Base-by-base conservation (phyloP, 495 filamentous ascomycete species). In the Lepidopterella palustris region DNA sequence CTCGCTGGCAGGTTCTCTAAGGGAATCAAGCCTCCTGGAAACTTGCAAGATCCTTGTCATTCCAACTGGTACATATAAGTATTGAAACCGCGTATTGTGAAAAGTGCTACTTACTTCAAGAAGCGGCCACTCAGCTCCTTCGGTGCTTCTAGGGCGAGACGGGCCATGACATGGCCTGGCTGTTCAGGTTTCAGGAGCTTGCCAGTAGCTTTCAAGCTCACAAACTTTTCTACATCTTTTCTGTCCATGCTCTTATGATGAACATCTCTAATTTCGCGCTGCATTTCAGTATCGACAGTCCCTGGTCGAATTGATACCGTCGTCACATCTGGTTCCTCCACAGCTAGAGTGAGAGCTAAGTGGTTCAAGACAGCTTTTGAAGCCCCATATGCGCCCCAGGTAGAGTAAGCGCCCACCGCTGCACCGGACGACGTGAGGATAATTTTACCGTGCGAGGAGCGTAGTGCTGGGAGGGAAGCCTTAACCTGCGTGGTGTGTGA, bases 201-300 rank as follows among this genome's bases (percentile, higher is more conserved):
- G 15, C 89, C 90, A 4, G 76, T 71, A 68, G 80, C 77, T 69
- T 92, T 80, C 57, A 89, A 79, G 15, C 77, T 69, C 18, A 78
- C 76, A 68, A 96, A 97, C 66, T 81, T 86, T n/a, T 79, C 74
- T 58, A 82, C 81, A 60, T 85, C 80, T 53, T 84, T 78, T 23
- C 76, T 73, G 48, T 85, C 77, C 86, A 97, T 87, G 20, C 72
- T 77, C 0, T 71, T 70, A 28, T 73, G 70, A 65, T 92, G 88
- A 53, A 82, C 77, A 40, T 92, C 86, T 56, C 93, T 78, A 31
- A 98, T 78, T 48, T 86, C 82, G 48, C 81, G 80, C 71, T 97
- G 93, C 93, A 98, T 98, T 40, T 90, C 88, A 1, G 93, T 98
- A 68, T 97, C 88, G 25, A 93, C 84, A 58, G 90, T 85, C 5